Base-by-base conservation (phyloP, 148 eudicot genomes). In the Persicaria tinctoria region DNA sequence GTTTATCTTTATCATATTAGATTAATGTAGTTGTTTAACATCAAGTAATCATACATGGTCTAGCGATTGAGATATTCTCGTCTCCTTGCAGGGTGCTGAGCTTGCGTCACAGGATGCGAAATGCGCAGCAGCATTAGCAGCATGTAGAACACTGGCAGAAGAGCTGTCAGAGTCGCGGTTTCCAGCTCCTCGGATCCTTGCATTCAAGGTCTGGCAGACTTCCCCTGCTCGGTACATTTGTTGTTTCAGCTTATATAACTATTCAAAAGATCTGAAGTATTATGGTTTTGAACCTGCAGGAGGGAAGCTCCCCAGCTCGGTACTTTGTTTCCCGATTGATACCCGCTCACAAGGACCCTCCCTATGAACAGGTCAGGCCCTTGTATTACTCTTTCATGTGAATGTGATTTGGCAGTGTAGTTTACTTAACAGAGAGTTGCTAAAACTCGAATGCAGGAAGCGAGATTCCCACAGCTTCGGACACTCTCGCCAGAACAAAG, bases 311-410 rank as follows among this genome's bases (percentile, higher is more conserved):
- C 70, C 97, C 87, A 79, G 97, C 98, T 54, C 89, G 98, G 7
- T 95, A 92, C 83, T 92, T 95, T 80, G 92, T 90, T 76, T 86
- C 98, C 74, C 88, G 97, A 53, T 72, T 95, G 78, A 92, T 95
- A 83, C 98, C 98, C 20, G 98, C 98, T 51, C 98, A 89, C 86
- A 92, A 87, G 82, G 98, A 95, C 80, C 98, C 98, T 27, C 96
- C 98, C 38, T 95, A 92, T 54, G 97, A 95, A 78, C 98, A 92
- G 87, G 98, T 89, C 51, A 62, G 23, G 20, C 73, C 51, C 20
- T 38, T 11, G 5, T 9, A 9, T 38, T 3, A 1, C 17, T 11
- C 0, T n/a, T 17, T 48, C 14, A 9, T 71, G 13, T 17, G 51
- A 46, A 46, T 18, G n/a, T 17, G 38, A 50, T 48, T 70, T 70